Percentiles rank a stretch among this genome's conserved stretches.
phyloP scores from a whole-genome alignment of 768 basidiomycete species.

The Tubosaeta sp. region DNA sequence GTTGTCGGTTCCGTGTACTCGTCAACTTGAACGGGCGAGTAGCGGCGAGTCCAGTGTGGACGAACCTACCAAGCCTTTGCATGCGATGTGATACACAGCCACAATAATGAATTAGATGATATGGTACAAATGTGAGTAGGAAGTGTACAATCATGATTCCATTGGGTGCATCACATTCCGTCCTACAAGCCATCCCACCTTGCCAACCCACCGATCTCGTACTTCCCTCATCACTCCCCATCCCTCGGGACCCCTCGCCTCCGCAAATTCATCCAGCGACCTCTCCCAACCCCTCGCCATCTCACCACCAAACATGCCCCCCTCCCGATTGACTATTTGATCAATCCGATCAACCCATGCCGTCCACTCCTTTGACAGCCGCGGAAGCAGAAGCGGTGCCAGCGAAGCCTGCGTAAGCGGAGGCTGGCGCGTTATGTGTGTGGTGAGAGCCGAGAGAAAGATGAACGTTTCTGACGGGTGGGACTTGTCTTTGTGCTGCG shows the following conservation, averaged over 20 bases:
- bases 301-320: constrained; percentile 77
- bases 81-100: not conserved
- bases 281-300: constrained; percentile 66
- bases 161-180: constrained; percentile 28
- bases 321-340: constrained; percentile 62
- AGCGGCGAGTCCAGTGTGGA: not conserved
- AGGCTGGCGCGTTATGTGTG: constrained; percentile 65
- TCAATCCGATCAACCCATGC: constrained; percentile 74
- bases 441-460: constrained; percentile 65
- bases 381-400: constrained; percentile 53
- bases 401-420: constrained; percentile 59
- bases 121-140: not conserved
- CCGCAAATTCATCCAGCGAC: constrained; percentile 62
- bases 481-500: constrained; percentile 57
- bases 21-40: not conserved
- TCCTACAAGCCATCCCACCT: constrained; percentile 78
- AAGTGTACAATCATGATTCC: constrained; percentile 21
- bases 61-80: not conserved
- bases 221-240: constrained; percentile 41
- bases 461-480: constrained; percentile 73
- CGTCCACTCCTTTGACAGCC: constrained; percentile 70
- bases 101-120: not conserved
- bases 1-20: not conserved
- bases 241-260: constrained; percentile 42
- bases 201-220: constrained; percentile 64